A percentile compares a stretch with the other conserved stretches of the same genome.
Evolutionary conservation across 495 filamentous ascomycete genomes (phyloP).

Genomic region (Penicillium mononematosum): DNA sequence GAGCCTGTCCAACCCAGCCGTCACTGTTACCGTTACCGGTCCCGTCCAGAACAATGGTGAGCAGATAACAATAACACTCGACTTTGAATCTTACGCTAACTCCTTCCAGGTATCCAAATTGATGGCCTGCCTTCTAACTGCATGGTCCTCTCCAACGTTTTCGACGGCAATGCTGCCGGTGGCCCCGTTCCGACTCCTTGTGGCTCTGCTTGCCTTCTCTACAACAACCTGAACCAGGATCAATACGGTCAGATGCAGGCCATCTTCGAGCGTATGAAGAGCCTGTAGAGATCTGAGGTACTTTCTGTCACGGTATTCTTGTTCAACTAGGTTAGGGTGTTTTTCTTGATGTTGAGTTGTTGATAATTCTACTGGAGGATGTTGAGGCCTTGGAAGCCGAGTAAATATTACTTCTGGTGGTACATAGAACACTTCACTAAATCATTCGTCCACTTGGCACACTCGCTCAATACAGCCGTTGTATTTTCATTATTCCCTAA

Average conservation of each 20-base stretch:
- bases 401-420: not conserved
- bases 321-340: not conserved
- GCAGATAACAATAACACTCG: not conserved
- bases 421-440: not conserved
- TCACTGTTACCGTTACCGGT: constrained; percentile 2
- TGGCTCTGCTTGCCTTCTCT: constrained; percentile 5
- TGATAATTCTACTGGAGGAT: not conserved
- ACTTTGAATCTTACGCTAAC: not conserved
- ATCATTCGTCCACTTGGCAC: not conserved
- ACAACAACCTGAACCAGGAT: constrained; percentile 1
- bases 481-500: too few relatives aligned
- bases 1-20: not conserved
- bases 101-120: not conserved
- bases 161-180: not conserved
- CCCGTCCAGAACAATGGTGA: not conserved
- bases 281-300: not conserved
- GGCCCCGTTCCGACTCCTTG: constrained; percentile 1
- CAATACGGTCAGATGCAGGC: constrained; percentile 3
- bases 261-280: not conserved
- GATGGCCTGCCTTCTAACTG: constrained; percentile 1
- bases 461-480: too few relatives aligned
- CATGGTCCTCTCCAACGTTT: constrained; percentile 1
- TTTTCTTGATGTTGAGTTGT: not conserved
- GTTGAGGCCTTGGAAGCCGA: not conserved
- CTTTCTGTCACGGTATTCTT: not conserved